These are phyloP conservation scores for Diaporthe capsici DNA, from an alignment of 2,329 filamentous ascomycete genomes.

Conservation along the genomic window DNA sequence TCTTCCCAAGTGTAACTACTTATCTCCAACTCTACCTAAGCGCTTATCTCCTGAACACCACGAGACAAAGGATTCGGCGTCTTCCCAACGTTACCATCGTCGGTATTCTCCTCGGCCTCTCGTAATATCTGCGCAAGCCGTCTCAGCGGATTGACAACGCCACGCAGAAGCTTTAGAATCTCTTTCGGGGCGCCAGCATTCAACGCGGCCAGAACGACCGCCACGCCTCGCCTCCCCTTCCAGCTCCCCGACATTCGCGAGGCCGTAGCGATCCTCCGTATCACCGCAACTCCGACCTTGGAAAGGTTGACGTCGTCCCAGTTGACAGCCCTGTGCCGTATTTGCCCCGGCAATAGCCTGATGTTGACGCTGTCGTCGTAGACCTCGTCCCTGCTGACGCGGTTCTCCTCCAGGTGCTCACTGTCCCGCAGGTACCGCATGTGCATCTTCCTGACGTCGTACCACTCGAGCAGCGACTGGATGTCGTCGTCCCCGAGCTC, in stretches of 20 bases:
- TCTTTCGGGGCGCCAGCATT: slow-evolving; percentile 25
- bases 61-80: not conserved
- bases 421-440: not conserved
- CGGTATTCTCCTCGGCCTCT: not conserved
- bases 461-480: not conserved
- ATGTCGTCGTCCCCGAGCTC: slow-evolving; percentile 16
- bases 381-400: not conserved
- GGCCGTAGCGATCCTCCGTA: not conserved
- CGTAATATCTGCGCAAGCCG: not conserved
- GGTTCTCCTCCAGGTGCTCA: not conserved
- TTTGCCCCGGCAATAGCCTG: not conserved
- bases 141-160: not conserved
- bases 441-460: slow-evolving; percentile 22
- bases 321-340: not conserved
- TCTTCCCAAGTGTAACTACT: not conserved
- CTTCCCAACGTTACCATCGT: not conserved
- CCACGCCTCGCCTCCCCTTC: slow-evolving; percentile 23
- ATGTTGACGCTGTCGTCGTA: slow-evolving; percentile 14
- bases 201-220: slow-evolving; percentile 10
- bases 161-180: not conserved
- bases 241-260: slow-evolving; percentile 20
- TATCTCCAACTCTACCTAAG: not conserved
- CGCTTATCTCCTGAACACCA: not conserved
- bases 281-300: not conserved
- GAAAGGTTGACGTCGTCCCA: slow-evolving; percentile 5